Base-by-base conservation (phyloP, 345 rosid genomes). In the Microcos paniculata region DNA sequence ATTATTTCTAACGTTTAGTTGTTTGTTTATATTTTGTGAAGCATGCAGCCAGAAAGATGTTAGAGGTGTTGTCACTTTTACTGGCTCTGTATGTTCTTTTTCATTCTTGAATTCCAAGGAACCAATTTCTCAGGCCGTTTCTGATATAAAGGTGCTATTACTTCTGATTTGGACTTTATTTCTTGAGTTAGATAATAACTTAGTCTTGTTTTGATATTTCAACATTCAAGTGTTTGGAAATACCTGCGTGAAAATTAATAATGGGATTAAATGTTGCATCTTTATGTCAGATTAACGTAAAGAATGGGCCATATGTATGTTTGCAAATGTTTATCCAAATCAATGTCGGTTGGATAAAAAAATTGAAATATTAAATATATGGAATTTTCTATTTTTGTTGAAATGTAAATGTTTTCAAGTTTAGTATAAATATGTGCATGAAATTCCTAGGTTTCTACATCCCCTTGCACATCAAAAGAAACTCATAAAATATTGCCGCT, bases 31-130 rank as follows among this genome's bases (percentile, higher is more conserved):
- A 77, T 80, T 85, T 75, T 80, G 40, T 71, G 82, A 85, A 90
- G 99, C 92, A 78, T 82, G 81, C 90, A 84, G 82, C 80, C 79
- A 85, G 73, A 87, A 88, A 74, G 84, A 85, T 70, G 82, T 91
- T 74, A 63, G 77, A 72, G 99, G 99, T 56, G 64, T 91, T 80
- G 80, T 91, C 56, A 78, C 81, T 67, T 85, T 90, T 33, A 73
- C 85, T 79, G 95, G 98, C 68, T 90, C 93, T 0, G 74, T 95
- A 55, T 83, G 85, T 81, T 91, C 96, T 23, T 88, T 78, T 80
- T 91, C 98, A 33, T 89, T 87, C 84, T 77, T 87, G 82, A 87
- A 85, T 80, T 79, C 83, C 14, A 93, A 91, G 82, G 99, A 95
- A 82, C 87, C 92, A 52, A 81, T 87, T 77, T 89, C 94, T 57